Evolutionary conservation across 345 rosid genomes (phyloP), one percentile per base, ranked within the genome.

Genomic region (Aquilaria malaccensis): DNA sequence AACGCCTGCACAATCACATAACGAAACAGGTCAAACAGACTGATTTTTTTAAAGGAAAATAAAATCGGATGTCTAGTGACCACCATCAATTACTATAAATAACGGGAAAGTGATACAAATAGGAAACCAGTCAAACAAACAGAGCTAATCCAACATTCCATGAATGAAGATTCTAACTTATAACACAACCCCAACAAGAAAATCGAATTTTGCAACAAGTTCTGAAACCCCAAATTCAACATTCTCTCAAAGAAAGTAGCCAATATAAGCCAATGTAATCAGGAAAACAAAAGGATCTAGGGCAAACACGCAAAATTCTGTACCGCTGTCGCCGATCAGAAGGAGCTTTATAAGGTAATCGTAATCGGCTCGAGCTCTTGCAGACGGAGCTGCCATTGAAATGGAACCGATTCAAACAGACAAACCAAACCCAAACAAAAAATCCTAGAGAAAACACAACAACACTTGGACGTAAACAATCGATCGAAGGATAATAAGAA

Each of bases 331-430:
- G 54, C 86, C 81, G 80, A 85, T 83, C 74, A 83, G 68, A 11
- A 85, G 81, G 45, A 83, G 92, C 66, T 85, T 85, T 31, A 83
- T 76, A 55, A 85, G 92, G 76, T 72, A 85, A 70, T 85, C 92
- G 61, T 85, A 81, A 81, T 81, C 92, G 66, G 92, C 92, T 31
- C 92, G 84, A 63, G 85, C 88, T 83, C 92, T 81, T 57, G 86
- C 81, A 63, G 88, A 88, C 66, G 92, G 89, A 76, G 86, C 86
- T 63, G 88, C 80, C 88, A 83, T 83, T 59, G 69, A 55, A 31
- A 14, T 11, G 14, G 66, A 31, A 61, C 22, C 22, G 22, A 22
- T 22, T 22, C 22, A 22, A 22, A 1, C 22, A 22, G 22, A 22
- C 22, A 22, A 22, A 22, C 22, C 22, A 0, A 22, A 22, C 22